phyloP scores from a whole-genome alignment of 306 rosid species.

The Lathyrus tuberosus region DNA sequence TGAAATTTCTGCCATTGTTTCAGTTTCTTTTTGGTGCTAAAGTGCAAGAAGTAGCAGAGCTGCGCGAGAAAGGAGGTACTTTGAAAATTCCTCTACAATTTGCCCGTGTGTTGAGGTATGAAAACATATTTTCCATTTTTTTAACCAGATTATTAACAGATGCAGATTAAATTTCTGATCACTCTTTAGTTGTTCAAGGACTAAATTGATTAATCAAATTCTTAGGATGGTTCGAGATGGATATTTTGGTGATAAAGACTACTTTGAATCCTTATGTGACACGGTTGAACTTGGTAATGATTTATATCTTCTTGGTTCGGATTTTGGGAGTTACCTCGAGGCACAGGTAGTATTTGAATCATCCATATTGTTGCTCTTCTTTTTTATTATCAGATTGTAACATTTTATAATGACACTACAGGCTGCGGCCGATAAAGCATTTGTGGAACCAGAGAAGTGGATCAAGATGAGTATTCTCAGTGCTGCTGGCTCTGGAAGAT shows the following conservation, averaged over 20 bases:
- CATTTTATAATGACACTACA: slow-evolving; percentile 35
- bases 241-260: slow-evolving; percentile 61
- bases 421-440: slow-evolving; percentile 80
- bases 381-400: slow-evolving; percentile 10
- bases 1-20: slow-evolving; percentile 30
- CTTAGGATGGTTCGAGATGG: slow-evolving; percentile 77
- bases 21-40: slow-evolving; percentile 80
- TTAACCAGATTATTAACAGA: slow-evolving; percentile 2
- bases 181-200: background rate
- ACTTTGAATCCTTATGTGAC: slow-evolving; percentile 68
- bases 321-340: slow-evolving; percentile 71
- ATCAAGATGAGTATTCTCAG: slow-evolving; percentile 70
- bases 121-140: slow-evolving; percentile 4
- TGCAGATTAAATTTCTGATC: slow-evolving; percentile 3
- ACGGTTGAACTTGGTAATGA: slow-evolving; percentile 58
- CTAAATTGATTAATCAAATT: slow-evolving; percentile 32
- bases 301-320: slow-evolving; percentile 65
- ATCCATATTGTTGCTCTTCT: background rate
- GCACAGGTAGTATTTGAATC: slow-evolving; percentile 60
- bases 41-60: slow-evolving; percentile 57
- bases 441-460: slow-evolving; percentile 64
- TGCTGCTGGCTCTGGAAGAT: slow-evolving; percentile 69
- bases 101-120: slow-evolving; percentile 64
- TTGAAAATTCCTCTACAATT: slow-evolving; percentile 57
- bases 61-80: slow-evolving; percentile 58